Conservation (phyloP, 495 filamentous ascomycete species). For the Aspergillus saccharolyticus region DNA sequence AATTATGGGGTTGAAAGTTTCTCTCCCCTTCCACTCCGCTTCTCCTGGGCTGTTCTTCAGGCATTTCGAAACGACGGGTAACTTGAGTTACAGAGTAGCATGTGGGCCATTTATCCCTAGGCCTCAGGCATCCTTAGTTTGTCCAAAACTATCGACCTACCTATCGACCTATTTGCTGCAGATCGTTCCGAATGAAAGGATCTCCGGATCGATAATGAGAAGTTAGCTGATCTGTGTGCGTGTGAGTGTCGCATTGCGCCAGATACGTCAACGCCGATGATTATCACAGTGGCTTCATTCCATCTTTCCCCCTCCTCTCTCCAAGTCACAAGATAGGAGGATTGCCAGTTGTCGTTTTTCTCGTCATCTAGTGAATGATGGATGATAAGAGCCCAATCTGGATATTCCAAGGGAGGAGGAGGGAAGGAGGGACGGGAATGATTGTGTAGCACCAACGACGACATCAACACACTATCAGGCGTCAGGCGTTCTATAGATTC, state of each 20-base stretch:
- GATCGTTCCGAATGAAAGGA: neutral
- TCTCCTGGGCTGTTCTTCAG: neutral
- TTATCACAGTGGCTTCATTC: conserved; percentile 13
- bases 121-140: too few relatives aligned
- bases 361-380: conserved; percentile 12
- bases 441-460: neutral
- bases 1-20: too few relatives aligned
- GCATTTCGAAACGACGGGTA: neutral
- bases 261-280: conserved; percentile 10
- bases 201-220: too few relatives aligned
- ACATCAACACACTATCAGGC: neutral
- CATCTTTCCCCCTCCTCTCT: neutral
- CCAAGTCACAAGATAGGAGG: conserved; percentile 19
- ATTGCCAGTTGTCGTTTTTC: conserved; percentile 23
- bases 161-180: too few relatives aligned
- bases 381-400: neutral
- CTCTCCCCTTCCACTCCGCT: neutral
- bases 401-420: neutral
- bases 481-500: neutral
- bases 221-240: neutral
- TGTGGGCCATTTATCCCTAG: neutral
- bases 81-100: too few relatives aligned
- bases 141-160: neutral
- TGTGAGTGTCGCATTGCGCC: too few relatives aligned
- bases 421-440: neutral